Evolutionary conservation across 768 basidiomycete genomes (phyloP).

Genomic region (Russula vinacea): DNA sequence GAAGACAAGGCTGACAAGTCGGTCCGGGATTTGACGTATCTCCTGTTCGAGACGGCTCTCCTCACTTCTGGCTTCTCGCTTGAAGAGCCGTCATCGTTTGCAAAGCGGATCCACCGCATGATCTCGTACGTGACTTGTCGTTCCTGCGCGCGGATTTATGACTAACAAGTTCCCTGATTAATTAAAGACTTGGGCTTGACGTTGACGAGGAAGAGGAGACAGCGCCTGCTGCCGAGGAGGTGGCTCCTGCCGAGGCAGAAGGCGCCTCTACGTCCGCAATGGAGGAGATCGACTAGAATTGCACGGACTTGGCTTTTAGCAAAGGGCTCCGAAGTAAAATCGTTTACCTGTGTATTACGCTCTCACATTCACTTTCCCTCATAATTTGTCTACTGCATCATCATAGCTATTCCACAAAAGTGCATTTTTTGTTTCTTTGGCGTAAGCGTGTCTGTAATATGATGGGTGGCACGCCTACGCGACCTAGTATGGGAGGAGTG

Average conservation of each 20-base stretch:
- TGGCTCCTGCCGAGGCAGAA: conserved; percentile 53
- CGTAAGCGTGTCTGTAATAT: not conserved
- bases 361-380: conserved; percentile 14
- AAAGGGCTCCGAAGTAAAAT: conserved; percentile 18
- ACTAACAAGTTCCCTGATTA: conserved; percentile 17
- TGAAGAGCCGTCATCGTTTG: conserved; percentile 92
- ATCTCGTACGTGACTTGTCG: conserved; percentile 57
- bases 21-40: conserved; percentile 91
- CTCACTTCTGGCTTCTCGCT: conserved; percentile 95
- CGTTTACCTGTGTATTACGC: conserved; percentile 23
- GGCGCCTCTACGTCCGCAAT: conserved; percentile 75
- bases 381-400: conserved; percentile 21
- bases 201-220: conserved; percentile 57
- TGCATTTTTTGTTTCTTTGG: conserved; percentile 11
- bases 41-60: conserved; percentile 95
- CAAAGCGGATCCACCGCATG: conserved; percentile 97
- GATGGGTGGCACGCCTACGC: not conserved
- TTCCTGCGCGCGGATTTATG: not conserved
- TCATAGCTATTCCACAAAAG: conserved; percentile 24
- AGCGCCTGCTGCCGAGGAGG: conserved; percentile 44
- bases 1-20: conserved; percentile 99
- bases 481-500: not conserved
- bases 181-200: conserved; percentile 69
- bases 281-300: conserved; percentile 90
- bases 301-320: conserved; percentile 6